phyloP scores from a whole-genome alignment of 306 rosid genomes.

The Inga leiocalycina region DNA sequence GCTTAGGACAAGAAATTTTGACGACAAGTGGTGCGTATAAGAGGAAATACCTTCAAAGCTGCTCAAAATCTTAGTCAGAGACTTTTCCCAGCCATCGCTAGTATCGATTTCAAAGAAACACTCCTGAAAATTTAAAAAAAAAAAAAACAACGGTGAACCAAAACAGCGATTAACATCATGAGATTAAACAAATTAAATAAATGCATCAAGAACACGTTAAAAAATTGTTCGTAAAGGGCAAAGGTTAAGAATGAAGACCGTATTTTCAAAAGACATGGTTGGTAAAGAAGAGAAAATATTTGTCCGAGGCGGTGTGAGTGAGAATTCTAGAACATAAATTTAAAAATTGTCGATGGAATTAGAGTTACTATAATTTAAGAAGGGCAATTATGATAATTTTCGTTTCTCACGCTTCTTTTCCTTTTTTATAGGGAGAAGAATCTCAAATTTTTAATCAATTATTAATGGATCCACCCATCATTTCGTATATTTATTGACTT shows the following conservation, averaged over 20 bases:
- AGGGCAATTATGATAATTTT: neutral
- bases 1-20: neutral
- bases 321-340: neutral
- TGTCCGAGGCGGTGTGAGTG: neutral
- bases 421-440: neutral
- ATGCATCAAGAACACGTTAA: neutral
- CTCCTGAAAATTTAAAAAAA: constrained; percentile 3
- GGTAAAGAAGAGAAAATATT: neutral
- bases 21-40: neutral
- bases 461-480: neutral
- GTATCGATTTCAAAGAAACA: constrained; percentile 26
- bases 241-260: constrained; percentile 26
- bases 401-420: neutral
- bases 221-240: neutral
- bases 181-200: neutral
- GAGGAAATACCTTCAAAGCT: constrained; percentile 31
- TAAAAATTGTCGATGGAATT: neutral
- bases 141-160: neutral
- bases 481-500: neutral
- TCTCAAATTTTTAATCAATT: neutral
- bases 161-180: neutral
- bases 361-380: neutral
- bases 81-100: constrained; percentile 23
- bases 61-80: constrained; percentile 19
- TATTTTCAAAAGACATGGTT: neutral